A percentile compares a stretch with the other conserved stretches of the same genome.
phyloP scores from a whole-genome alignment of 2,329 filamentous ascomycete genomes.

The Colletotrichum filicis region DNA sequence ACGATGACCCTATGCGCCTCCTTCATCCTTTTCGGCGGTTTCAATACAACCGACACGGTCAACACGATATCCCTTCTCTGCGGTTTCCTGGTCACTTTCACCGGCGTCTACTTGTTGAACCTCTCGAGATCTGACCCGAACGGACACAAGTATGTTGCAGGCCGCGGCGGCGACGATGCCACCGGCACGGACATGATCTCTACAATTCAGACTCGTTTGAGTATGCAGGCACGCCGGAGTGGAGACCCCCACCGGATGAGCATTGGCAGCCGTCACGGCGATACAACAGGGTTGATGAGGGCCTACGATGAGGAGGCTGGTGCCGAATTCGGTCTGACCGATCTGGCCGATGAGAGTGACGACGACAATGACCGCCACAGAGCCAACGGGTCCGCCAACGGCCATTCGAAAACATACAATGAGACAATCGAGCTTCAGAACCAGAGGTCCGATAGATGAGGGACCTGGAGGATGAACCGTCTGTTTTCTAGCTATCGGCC shows the following conservation, averaged over 20 bases:
- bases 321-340: conserved; percentile 78
- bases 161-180: conserved; percentile 74
- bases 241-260: conserved; percentile 70
- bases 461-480: conserved; percentile 12
- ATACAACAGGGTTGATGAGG: conserved; percentile 86
- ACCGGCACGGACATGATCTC: conserved; percentile 93
- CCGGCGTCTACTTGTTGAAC: conserved; percentile 94
- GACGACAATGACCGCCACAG: conserved; percentile 59
- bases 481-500: conserved; percentile 17
- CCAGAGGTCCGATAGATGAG: conserved; percentile 53
- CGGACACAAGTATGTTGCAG: conserved; percentile 73
- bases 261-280: conserved; percentile 72
- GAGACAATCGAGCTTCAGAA: conserved; percentile 63
- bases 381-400: conserved; percentile 53
- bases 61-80: conserved; percentile 93
- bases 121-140: conserved; percentile 93
- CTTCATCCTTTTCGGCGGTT: conserved; percentile 94
- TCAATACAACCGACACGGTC: conserved; percentile 92
- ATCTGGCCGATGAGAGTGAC: conserved; percentile 82
- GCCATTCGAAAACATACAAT: conserved; percentile 50
- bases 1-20: conserved; percentile 94
- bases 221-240: conserved; percentile 90
- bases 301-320: conserved; percentile 88
- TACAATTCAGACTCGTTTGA: conserved; percentile 87
- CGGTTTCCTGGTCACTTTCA: conserved; percentile 94